These are phyloP conservation scores for Onygena corvina DNA, from an alignment of 2,329 filamentous ascomycete species.

Conservation along the genomic window DNA sequence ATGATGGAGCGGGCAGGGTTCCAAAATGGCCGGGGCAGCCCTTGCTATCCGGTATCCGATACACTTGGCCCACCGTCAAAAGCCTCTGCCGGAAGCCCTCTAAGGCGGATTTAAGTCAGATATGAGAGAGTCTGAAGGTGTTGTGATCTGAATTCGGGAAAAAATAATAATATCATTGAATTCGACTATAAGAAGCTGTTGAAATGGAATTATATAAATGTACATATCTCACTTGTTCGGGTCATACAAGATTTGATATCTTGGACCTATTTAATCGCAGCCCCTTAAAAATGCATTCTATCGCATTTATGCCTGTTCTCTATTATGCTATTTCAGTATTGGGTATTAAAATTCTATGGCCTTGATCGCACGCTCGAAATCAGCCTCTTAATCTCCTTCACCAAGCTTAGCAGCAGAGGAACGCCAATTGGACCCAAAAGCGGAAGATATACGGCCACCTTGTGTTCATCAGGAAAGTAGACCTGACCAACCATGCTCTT, in stretches of 20 bases:
- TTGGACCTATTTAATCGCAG: too few species aligned
- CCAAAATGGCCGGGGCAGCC: slow-evolving; percentile 21
- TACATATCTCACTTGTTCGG: not conserved
- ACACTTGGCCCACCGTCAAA: slow-evolving; percentile 14
- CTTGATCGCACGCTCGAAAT: slow-evolving; percentile 24
- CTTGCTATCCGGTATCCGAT: slow-evolving; percentile 22
- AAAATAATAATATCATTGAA: too few species aligned
- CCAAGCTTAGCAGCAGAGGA: slow-evolving; percentile 66
- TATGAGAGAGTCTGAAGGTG: not conserved
- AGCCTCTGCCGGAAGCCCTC: not conserved
- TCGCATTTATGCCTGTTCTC: not conserved
- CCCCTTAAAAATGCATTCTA: not conserved
- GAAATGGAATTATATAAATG: not conserved
- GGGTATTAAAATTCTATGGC: slow-evolving; percentile 10
- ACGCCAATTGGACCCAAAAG: slow-evolving; percentile 83
- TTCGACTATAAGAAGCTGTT: too few species aligned
- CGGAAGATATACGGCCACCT: slow-evolving; percentile 89
- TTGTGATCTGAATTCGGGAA: not conserved
- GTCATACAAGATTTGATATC: too few species aligned
- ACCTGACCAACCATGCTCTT: slow-evolving; percentile 98
- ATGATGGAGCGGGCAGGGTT: slow-evolving; percentile 30
- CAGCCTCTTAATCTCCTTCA: slow-evolving; percentile 64
- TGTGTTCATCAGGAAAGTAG: slow-evolving; percentile 97
- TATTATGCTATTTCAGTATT: not conserved
- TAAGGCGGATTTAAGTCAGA: not conserved